Evolutionary conservation across 108 stramenopile genomes (phyloP), one percentile per base, ranked within the genome.

Genomic region (Fistulifera pelliculosa): DNA sequence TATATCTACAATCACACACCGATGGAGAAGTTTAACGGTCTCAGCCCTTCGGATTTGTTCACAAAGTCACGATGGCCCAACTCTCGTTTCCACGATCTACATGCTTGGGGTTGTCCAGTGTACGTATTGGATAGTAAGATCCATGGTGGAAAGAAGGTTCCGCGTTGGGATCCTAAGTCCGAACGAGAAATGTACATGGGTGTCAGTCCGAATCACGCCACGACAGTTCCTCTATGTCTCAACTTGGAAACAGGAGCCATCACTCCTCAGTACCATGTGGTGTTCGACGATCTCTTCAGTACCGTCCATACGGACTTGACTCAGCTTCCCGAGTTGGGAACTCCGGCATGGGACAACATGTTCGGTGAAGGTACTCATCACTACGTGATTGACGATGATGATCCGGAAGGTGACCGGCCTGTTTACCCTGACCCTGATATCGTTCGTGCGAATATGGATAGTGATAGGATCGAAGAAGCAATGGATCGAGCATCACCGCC

Each of bases 231-330:
- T 16, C 10, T 54, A 14, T 40, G 25, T n/a, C 23, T 53, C 5
- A 62, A 62, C 53, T 21, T 43, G 5, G 1, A 31, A 12, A 64
- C 63, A 2, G 58, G 65, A 15, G 7, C 14, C 16, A 62, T 75
- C 5, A 58, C 59, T 27, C 49, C 68, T 27, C 74, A 70, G 49
- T 70, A 31, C 27, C 74, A 75, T 57, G 31, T 69, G 7, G 50
- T 73, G 22, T 71, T 76, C 52, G 70, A 76, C 26, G 67, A 76
- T 38, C 57, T 45, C 27, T 71, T 66, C 28, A 43, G 52, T 8
- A 70, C 65, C 23, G 59, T 76, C 2, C 16, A 19, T 53, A 6
- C 55, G 12, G 52, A 52, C 16, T 26, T 10, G 10, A 12, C 25
- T 8, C 6, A 21, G 23, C 11, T 27, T 16, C 25, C 52, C 16